Evolutionary conservation across 2,329 filamentous ascomycete species (phyloP).

Genomic region (Coniella lustricola): DNA sequence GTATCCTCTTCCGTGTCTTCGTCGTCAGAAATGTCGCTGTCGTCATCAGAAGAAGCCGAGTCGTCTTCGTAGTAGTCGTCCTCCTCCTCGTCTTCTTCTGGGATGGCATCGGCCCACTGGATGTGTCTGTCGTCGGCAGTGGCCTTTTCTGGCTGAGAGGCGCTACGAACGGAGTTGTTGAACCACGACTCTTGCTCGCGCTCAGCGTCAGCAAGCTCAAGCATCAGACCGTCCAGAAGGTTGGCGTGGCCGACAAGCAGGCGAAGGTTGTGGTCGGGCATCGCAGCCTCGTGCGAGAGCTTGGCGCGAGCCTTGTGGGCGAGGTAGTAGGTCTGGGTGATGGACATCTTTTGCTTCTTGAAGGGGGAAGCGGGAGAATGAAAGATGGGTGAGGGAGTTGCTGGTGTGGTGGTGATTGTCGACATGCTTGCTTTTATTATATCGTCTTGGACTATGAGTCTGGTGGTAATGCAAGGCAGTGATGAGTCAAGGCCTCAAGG

Average conservation of each 20-base stretch:
- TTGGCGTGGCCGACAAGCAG: conserved; percentile 97
- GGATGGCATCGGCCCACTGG: conserved; percentile 77
- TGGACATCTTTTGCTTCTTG: conserved; percentile 82
- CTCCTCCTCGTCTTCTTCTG: conserved; percentile 66
- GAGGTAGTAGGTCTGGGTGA: conserved; percentile 97
- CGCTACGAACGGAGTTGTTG: conserved; percentile 85
- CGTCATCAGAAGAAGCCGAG: conserved; percentile 44
- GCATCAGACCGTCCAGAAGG: conserved; percentile 93
- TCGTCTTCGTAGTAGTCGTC: conserved; percentile 51
- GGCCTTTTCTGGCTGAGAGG: conserved; percentile 37
- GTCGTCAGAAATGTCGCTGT: conserved; percentile 25
- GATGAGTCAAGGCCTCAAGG: conserved; percentile 13
- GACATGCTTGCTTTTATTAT: too few species aligned
- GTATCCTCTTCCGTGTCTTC: conserved; percentile 43
- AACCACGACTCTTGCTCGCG: conserved; percentile 96
- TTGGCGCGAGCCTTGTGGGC: conserved; percentile 94
- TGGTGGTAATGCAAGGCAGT: too few species aligned
- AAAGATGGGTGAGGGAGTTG: conserved; percentile 20
- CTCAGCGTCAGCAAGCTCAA: conserved; percentile 81
- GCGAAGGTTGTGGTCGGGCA: conserved; percentile 88
- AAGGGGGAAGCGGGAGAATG: conserved; percentile 38
- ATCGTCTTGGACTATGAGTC: too few species aligned
- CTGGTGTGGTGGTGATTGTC: conserved; percentile 19
- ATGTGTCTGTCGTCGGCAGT: conserved; percentile 55
- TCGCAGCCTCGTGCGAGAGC: conserved; percentile 86